Conservation (phyloP, 345 rosid species). For the Gossypium ekmanianum region DNA sequence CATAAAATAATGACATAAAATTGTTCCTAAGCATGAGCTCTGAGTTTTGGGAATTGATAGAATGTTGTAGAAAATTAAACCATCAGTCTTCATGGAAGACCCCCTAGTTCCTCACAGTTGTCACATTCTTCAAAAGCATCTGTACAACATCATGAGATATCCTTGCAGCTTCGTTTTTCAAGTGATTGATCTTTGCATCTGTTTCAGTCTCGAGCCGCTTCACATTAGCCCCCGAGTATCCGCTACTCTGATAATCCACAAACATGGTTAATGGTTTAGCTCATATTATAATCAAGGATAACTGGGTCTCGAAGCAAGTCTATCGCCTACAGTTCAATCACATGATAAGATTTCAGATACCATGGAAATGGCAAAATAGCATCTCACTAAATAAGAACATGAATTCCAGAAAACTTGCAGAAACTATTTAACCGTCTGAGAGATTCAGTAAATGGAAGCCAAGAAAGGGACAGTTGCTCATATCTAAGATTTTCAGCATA, state of each 20-base stretch:
- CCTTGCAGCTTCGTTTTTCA: slow-evolving; percentile 53
- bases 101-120: slow-evolving; percentile 58
- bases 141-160: slow-evolving; percentile 56
- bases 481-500: neutral
- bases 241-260: slow-evolving; percentile 49
- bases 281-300: slow-evolving; percentile 7
- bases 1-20: neutral
- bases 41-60: neutral
- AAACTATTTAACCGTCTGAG: neutral
- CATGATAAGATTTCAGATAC: neutral
- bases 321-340: neutral
- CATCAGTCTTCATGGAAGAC: neutral
- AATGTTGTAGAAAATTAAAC: neutral
- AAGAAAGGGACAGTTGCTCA: neutral
- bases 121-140: slow-evolving; percentile 67
- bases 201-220: slow-evolving; percentile 84
- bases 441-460: neutral
- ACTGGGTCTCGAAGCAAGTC: neutral
- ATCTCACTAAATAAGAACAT: neutral
- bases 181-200: slow-evolving; percentile 53
- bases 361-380: neutral
- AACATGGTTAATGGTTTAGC: neutral
- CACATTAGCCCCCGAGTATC: slow-evolving; percentile 86
- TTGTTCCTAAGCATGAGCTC: neutral
- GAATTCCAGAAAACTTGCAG: neutral